Percentiles rank a stretch among this genome's conserved stretches.
These are phyloP conservation scores for Dactylellina sp. DNA, from an alignment of 2,329 filamentous ascomycete genomes.

Conservation along the genomic window DNA sequence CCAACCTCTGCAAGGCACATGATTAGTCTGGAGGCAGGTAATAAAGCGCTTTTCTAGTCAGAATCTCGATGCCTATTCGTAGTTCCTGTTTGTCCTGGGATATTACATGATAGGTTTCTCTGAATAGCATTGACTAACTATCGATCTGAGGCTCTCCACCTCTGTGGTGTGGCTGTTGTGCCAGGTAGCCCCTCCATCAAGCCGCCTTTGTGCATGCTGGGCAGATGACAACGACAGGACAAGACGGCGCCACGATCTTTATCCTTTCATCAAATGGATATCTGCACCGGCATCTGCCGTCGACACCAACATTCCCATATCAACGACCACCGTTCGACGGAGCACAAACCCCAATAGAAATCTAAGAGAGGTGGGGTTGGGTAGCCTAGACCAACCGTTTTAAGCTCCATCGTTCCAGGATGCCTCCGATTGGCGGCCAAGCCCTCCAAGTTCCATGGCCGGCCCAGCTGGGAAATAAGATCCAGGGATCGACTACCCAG, in stretches of 20 bases:
- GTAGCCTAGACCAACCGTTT: conserved; percentile 41
- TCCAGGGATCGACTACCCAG: conserved; percentile 34
- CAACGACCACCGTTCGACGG: conserved; percentile 37
- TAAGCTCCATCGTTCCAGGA: conserved; percentile 40
- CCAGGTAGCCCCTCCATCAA: background rate
- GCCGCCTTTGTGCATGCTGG: background rate
- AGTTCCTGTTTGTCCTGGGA: conserved; percentile 5
- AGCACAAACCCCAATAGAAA: conserved; percentile 21
- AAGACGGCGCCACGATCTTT: conserved; percentile 49
- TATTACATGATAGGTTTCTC: conserved; percentile 19
- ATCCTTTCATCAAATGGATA: conserved; percentile 18
- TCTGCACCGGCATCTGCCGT: conserved; percentile 23
- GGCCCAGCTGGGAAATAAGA: conserved; percentile 45
- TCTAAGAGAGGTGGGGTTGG: conserved; percentile 4
- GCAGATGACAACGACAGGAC: conserved; percentile 28
- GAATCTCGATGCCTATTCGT: conserved; percentile 9
- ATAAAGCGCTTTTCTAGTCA: background rate
- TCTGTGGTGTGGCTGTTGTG: background rate
- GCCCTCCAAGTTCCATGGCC: conserved; percentile 23
- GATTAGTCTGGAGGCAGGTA: conserved; percentile 3
- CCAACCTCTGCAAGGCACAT: background rate
- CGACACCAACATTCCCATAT: conserved; percentile 3
- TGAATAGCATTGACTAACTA: background rate
- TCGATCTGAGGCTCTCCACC: background rate
- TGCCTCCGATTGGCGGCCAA: conserved; percentile 40